Evolutionary conservation across 2,329 filamentous ascomycete species (phyloP), one percentile per base, ranked within the genome.

Genomic region (Aspergillus fumigatiaffinis): DNA sequence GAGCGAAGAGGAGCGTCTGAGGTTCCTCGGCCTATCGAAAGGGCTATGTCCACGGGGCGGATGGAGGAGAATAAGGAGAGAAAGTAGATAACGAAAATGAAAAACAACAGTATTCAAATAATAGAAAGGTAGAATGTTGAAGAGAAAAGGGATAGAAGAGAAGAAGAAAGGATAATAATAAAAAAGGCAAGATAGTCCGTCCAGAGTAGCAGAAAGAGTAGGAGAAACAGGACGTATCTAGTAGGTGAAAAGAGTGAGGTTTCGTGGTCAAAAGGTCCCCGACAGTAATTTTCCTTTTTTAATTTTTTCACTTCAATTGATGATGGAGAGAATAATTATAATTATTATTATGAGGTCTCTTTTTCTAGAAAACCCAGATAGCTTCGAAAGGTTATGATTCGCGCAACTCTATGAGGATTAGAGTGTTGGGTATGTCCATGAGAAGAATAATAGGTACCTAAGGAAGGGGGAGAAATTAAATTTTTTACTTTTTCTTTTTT

Each of bases 41-140:
- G n/a, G 14, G 14, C 7, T 20, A 21, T 12, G 12, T 26, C 28
- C 26, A 26, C 21, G 29, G 44, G 10, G 41, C 56, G 46, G 46
- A 46, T 32, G 25, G 28, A 9, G 48, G 49, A 52, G 21, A 20
- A 46, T 17, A 21, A 51, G 29, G 12, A 53, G 50, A 29, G 46
- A 57, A 17, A 41, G 38, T 25, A 20, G 20, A 59, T 28, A 59
- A 49, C 42, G 48, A 29, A 53, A 38, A 53, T 41, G 41, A 25
- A 49, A 53, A 38, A 28, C 48, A 46, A 54, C 54, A 55, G 46
- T 52, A 51, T 54, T 54, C 54, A 54, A 52, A 58, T 48, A 44
- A 26, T 55, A 60, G 53, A 51, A 57, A 62, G 57, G 58, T 51
- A 56, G 60, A 59, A 64, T 58, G 59, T 60, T 58, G 59, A 64